These are phyloP conservation scores for Suillus decipiens DNA, from an alignment of 768 basidiomycete species.

Conservation along the genomic window DNA sequence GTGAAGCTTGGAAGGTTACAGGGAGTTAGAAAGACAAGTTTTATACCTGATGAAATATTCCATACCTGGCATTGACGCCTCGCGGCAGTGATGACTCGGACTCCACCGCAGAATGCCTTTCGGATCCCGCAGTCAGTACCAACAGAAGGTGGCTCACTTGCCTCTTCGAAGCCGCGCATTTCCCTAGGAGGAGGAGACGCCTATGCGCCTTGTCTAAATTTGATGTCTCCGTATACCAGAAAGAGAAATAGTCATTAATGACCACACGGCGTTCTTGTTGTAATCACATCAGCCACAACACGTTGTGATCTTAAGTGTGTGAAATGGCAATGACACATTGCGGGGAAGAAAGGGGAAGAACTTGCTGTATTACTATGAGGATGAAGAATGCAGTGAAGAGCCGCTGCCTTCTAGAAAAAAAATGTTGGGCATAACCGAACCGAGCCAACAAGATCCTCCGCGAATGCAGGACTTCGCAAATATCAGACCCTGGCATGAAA, in stretches of 20 bases:
- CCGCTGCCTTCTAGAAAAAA: background rate
- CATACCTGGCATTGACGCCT: slow-evolving; percentile 3
- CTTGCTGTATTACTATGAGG: slow-evolving; percentile 24
- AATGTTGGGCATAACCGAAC: background rate
- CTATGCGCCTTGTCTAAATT: background rate
- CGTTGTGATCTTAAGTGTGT: slow-evolving; percentile 7
- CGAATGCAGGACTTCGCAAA: no score
- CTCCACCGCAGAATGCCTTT: background rate
- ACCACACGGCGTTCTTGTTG: slow-evolving; percentile 7
- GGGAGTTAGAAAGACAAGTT: background rate
- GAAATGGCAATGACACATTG: slow-evolving; percentile 9
- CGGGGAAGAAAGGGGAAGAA: background rate
- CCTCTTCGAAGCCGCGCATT: slow-evolving; percentile 16
- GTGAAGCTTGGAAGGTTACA: background rate
- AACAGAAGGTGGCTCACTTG: slow-evolving; percentile 12
- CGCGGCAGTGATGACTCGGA: background rate
- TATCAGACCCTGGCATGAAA: background rate
- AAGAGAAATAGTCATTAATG: slow-evolving; percentile 8
- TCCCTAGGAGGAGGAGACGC: slow-evolving; percentile 2
- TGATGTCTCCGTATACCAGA: background rate
- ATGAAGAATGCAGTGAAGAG: background rate
- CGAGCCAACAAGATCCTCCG: background rate
- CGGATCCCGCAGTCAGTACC: slow-evolving; percentile 14
- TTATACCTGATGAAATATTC: slow-evolving; percentile 17
- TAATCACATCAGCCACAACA: slow-evolving; percentile 14